A percentile compares a stretch with the other conserved stretches of the same genome.
Evolutionary conservation across 1,284 basidiomycete species (phyloP).

Genomic region (Porphyrellus sp.): DNA sequence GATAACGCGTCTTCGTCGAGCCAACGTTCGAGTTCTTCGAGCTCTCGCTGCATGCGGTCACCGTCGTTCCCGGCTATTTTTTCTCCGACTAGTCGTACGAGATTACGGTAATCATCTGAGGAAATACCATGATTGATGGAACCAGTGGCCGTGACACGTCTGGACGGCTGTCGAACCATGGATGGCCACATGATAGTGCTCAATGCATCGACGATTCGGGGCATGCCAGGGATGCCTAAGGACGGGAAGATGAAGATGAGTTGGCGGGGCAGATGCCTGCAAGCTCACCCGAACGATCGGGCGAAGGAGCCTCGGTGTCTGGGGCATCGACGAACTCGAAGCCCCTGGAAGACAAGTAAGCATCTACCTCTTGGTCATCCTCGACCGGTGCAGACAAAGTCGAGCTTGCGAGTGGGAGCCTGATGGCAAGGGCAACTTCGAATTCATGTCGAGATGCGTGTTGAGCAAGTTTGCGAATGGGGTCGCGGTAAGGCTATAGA

Average conservation of each 20-base stretch:
- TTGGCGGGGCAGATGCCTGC: neutral
- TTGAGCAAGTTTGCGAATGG: conserved; percentile 48
- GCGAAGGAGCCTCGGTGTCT: conserved; percentile 6
- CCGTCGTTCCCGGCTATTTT: conserved; percentile 18
- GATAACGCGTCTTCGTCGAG: conserved; percentile 45
- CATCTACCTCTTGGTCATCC: conserved; percentile 52
- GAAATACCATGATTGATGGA: conserved; percentile 6
- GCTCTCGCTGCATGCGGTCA: conserved; percentile 47
- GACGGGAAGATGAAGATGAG: conserved; percentile 1
- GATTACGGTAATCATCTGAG: conserved; percentile 19
- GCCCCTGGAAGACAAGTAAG: conserved; percentile 59
- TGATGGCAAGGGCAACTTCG: conserved; percentile 69
- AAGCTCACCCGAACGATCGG: conserved; percentile 22
- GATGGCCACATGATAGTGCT: conserved; percentile 85
- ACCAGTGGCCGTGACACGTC: neutral
- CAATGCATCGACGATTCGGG: conserved; percentile 69
- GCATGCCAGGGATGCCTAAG: conserved; percentile 56
- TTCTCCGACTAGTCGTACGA: conserved; percentile 22
- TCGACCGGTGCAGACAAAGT: conserved; percentile 17
- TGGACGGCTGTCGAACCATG: conserved; percentile 41
- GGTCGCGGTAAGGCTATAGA: conserved; percentile 50
- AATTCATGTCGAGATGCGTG: conserved; percentile 50
- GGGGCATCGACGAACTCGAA: conserved; percentile 68
- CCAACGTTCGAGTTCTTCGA: conserved; percentile 61
- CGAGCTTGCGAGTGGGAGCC: conserved; percentile 34